Evolutionary conservation across 2,329 filamentous ascomycete species (phyloP).

Genomic region (Botrytis paeoniae): DNA sequence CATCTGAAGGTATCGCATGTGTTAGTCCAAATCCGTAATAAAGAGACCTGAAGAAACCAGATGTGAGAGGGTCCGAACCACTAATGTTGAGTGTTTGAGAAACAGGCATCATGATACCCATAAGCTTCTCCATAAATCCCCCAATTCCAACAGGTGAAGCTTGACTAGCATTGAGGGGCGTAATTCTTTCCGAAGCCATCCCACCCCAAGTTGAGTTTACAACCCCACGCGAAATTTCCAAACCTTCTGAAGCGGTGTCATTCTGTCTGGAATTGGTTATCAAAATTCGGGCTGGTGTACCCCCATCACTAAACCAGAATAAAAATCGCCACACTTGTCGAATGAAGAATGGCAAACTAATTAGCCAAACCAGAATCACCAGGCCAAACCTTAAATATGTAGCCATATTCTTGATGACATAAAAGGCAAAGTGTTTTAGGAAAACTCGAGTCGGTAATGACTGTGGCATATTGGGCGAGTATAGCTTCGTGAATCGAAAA

Average conservation of each 20-base stretch:
- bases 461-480: constrained; percentile 89
- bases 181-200: constrained; percentile 30
- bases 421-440: constrained; percentile 70
- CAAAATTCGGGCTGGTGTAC: constrained; percentile 29
- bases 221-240: constrained; percentile 30
- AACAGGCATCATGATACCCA: constrained; percentile 32
- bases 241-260: constrained; percentile 25
- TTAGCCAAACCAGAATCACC: constrained; percentile 84
- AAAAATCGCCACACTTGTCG: constrained; percentile 87
- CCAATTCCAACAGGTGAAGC: constrained; percentile 43
- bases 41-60: constrained; percentile 33
- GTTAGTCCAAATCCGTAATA: constrained; percentile 32
- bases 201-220: constrained; percentile 32
- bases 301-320: constrained; percentile 64
- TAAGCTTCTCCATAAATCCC: constrained; percentile 40
- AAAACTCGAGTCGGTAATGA: constrained; percentile 80
- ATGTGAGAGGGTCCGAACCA: constrained; percentile 31
- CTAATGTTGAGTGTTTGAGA: constrained; percentile 33
- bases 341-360: constrained; percentile 85
- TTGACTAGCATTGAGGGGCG: constrained; percentile 32
- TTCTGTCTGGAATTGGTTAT: constrained; percentile 20
- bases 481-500: constrained; percentile 97
- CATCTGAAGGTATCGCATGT: constrained; percentile 19
- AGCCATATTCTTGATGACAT: constrained; percentile 67
- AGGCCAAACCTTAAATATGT: constrained; percentile 76